phyloP scores from a whole-genome alignment of 116 monocot genomes.

The Cymodocea nodosa region DNA sequence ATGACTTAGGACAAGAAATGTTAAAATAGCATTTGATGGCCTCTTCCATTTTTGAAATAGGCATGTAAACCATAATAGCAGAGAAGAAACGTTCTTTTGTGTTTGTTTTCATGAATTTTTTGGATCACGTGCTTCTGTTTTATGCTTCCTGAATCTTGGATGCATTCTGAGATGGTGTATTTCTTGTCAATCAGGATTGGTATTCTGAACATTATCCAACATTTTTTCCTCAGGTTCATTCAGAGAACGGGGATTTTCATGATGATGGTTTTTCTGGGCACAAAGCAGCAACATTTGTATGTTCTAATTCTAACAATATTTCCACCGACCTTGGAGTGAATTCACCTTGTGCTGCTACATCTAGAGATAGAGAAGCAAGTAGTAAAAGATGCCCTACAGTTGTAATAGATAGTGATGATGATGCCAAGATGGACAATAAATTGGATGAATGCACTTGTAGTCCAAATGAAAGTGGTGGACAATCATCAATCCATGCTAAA shows the following conservation, averaged over 20 bases:
- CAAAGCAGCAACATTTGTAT: neutral
- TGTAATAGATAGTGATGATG: constrained; percentile 68
- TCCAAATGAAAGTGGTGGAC: neutral
- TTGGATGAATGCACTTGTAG: neutral
- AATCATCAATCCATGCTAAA: constrained; percentile 16
- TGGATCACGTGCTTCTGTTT: neutral
- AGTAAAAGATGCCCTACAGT: constrained; percentile 35
- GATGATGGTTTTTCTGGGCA: neutral
- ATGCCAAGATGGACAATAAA: constrained; percentile 23
- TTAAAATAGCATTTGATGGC: too few species aligned
- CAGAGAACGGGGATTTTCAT: neutral
- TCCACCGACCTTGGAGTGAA: neutral
- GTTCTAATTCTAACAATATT: neutral
- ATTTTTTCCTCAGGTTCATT: neutral
- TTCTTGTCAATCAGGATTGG: neutral
- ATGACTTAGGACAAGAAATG: too few species aligned
- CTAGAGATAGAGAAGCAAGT: constrained; percentile 10
- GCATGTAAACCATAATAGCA: too few species aligned
- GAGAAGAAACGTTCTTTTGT: too few species aligned
- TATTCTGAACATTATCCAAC: neutral
- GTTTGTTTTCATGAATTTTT: neutral
- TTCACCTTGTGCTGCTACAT: neutral
- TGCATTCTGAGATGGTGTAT: neutral
- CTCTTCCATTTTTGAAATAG: too few species aligned
- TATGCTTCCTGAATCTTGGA: constrained; percentile 2